Evolutionary conservation across 139 green algal genomes (phyloP), one percentile per base, ranked within the genome.

Genomic region (Ettlia oleoabundans): DNA sequence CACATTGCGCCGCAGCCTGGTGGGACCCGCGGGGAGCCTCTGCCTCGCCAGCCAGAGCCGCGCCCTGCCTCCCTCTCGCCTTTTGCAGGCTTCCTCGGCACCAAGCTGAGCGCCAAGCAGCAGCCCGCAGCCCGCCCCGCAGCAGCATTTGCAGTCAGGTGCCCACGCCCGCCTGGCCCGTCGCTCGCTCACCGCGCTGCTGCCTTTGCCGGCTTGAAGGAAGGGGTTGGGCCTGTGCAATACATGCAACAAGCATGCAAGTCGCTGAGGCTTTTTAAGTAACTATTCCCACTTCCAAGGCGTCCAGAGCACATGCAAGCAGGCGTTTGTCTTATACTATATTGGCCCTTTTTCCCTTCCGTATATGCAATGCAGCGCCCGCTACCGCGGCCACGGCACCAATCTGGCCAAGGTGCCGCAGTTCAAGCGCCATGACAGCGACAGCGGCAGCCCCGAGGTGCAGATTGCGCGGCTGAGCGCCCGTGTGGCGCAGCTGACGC

Each of bases 401-500:
- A 85, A 93, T 81, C 73, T 89, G 30, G 77, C 70, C 53, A 89
- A 90, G 79, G 85, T 91, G 2, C 26, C 53, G 15, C 32, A 72
- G 28, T 92, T 90, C 70, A 67, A 84, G 76, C 70, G 87, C 24
- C 21, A 69, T 32, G 52, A 69, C 51, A 81, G 33, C 15, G 91
- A 94, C 81, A 81, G 37, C 8, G 91, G 91, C 37, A 92, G 86
- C 32, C 42, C 91, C 41, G 91, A 94, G 83, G 71, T 88, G 42
- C 90, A 93, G 82, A 81, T 94, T 55, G 88, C 88, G 4, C 73
- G 84, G 10, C 75, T 94, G 2, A 82, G 71, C 30, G 88, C 90
- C 6, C 83, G 91, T 43, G 85, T 94, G 30, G 32, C 32, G 8
- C 91, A 94, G 85, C 86, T 94, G 26, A 93, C 91, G 1, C 47